Conservation (phyloP, 805 yeast species). For the Candida koratica region DNA sequence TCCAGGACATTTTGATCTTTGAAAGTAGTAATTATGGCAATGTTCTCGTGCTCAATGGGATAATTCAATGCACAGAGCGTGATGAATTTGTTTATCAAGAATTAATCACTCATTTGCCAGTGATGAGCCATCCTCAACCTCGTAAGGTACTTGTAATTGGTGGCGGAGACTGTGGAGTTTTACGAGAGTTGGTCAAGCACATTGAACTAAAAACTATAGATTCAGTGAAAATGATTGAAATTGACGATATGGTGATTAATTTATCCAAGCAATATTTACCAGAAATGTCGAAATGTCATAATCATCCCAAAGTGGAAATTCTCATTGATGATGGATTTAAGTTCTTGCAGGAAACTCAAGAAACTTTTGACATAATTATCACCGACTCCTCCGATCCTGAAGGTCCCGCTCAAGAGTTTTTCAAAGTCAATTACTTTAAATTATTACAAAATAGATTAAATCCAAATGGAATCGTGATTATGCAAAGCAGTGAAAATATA, state of each 20-base stretch:
- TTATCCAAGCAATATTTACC: constrained; percentile 72
- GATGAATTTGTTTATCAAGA: constrained; percentile 96
- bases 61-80: constrained; percentile 84
- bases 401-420: constrained; percentile 90
- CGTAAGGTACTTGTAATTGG: constrained; percentile 81
- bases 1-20: constrained; percentile 81
- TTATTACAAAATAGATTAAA: constrained; percentile 61
- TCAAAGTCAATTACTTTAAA: constrained; percentile 72
- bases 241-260: constrained; percentile 77
- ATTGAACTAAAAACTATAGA: constrained; percentile 48
- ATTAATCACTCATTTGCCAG: constrained; percentile 79
- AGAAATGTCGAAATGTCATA: constrained; percentile 62
- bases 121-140: constrained; percentile 74
- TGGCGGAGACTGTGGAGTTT: constrained; percentile 95
- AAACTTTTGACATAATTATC: constrained; percentile 74
- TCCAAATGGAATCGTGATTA: constrained; percentile 64
- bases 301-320: constrained; percentile 62
- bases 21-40: constrained; percentile 75
- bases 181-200: constrained; percentile 83
- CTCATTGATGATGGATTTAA: constrained; percentile 81
- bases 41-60: constrained; percentile 85
- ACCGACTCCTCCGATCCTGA: constrained; percentile 95
- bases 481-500: constrained; percentile 73
- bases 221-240: constrained; percentile 76
- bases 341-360: constrained; percentile 45